Conservation (phyloP, 495 filamentous ascomycete species). For the Neurospora cerealis region DNA sequence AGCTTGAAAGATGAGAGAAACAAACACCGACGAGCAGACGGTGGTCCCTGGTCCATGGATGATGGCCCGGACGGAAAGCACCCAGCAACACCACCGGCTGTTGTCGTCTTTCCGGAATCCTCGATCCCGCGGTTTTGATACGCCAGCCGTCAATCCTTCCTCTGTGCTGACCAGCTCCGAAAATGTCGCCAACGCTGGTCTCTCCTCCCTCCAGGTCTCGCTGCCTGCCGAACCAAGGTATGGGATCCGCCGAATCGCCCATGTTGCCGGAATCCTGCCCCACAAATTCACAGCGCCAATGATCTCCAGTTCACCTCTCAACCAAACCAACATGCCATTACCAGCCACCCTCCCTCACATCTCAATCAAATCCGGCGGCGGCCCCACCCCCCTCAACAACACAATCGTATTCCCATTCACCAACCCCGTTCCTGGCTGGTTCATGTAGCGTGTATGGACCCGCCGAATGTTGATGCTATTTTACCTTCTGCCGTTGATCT, state of each 20-base stretch:
- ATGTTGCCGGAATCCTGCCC: neutral
- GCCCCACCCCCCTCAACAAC: no score
- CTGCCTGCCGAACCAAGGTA: constrained; percentile 9
- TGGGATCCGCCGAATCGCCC: constrained; percentile 22
- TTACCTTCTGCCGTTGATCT: constrained; percentile 12
- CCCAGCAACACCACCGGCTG: neutral
- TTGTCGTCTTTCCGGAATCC: constrained; percentile 12
- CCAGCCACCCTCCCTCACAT: no score
- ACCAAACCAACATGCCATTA: neutral
- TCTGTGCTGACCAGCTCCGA: constrained; percentile 1
- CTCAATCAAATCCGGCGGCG: no score
- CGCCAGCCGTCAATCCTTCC: constrained; percentile 7
- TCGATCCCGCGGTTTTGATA: constrained; percentile 22
- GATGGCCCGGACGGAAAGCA: neutral
- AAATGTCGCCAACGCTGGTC: neutral
- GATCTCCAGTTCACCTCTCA: neutral
- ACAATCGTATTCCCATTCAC: no score
- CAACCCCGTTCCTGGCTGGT: constrained; percentile 14
- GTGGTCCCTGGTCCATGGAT: neutral
- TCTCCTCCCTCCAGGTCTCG: neutral
- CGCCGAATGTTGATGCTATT: constrained; percentile 21
- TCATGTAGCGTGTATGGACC: constrained; percentile 29
- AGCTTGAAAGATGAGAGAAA: neutral
- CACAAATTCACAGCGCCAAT: neutral
- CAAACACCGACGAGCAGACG: neutral